phyloP scores from a whole-genome alignment of 140 eudicot species.

The Cichorium intybus region DNA sequence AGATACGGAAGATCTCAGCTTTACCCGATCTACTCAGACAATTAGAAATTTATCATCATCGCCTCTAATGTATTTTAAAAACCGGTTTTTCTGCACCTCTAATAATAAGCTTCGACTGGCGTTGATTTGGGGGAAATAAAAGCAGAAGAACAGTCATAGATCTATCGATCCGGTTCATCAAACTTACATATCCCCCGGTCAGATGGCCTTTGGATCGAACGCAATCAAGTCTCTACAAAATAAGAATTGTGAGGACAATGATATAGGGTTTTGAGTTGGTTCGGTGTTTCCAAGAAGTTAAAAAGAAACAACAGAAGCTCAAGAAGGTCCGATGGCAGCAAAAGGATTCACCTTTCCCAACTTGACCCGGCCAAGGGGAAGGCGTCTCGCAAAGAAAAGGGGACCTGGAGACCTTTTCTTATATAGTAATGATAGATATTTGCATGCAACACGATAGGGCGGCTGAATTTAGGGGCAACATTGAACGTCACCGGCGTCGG shows the following conservation, averaged over 20 bases:
- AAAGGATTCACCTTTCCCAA: too few relatives aligned
- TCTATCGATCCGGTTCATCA: neutral
- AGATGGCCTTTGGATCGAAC: neutral
- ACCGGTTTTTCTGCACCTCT: too few relatives aligned
- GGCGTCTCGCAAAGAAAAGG: too few relatives aligned
- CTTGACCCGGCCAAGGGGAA: too few relatives aligned
- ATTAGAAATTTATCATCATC: slow-evolving; percentile 12
- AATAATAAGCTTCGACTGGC: neutral
- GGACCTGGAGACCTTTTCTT: too few relatives aligned
- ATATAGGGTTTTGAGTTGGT: neutral
- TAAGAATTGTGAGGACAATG: neutral
- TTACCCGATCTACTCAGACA: slow-evolving; percentile 18
- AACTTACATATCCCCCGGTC: neutral
- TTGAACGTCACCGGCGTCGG: slow-evolving; percentile 13
- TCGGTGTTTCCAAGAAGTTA: neutral
- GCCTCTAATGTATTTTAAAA: too few relatives aligned
- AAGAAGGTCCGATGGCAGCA: too few relatives aligned
- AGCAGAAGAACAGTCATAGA: neutral
- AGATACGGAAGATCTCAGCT: slow-evolving; percentile 14
- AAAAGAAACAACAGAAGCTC: too few relatives aligned
- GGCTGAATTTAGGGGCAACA: slow-evolving; percentile 2
- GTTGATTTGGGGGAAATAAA: neutral
- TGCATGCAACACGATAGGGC: neutral
- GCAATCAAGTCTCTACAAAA: neutral
- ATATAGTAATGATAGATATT: too few relatives aligned